Evolutionary conservation across 805 yeast species (phyloP), one percentile per base, ranked within the genome.

Genomic region (Candida hungchunana): DNA sequence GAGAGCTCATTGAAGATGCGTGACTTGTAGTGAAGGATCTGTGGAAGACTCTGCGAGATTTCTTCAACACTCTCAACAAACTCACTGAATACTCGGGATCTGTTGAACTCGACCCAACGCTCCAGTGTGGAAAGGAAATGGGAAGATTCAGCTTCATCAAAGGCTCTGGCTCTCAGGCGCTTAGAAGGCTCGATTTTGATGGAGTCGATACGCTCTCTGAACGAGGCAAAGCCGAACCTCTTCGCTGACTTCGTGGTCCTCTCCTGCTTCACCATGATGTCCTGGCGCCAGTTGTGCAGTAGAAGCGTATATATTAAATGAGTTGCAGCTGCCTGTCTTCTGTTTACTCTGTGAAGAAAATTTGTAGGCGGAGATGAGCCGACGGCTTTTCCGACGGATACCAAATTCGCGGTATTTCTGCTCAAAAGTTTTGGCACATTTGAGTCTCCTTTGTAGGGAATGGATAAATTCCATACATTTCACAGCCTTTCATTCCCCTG

Each of bases 81-180:
- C 3, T 71, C 76, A 2, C 80, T 71, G 53, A 86, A 93, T 29
- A 69, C 67, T 5, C 77, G 78, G 26, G 95, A 79, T 37, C 85
- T 62, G 56, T 89, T 90, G 39, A 85, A 76, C 53, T 93, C 97
- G 39, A 67, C 73, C 96, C 97, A 90, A 48, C 85, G 87, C 31
- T 82, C 81, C 42, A 83, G 66, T 0, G 95, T 78, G 10, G 93
- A 73, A 19, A 82, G 60, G 48, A 89, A 85, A 58, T 83, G 89
- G 2, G 96, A 87, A 2, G 78, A 60, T 42, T 82, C 90, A 24
- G 74, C 84, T 43, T 78, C 75, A 51, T 82, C 83, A 50, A 76
- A 80, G 1, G 77, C 80, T 50, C 83, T 69, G 43, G 69, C 75
- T 17, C 66, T 62, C 25, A 79, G 59, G 34, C 71, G 71, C 40